Conservation (phyloP, 2,329 filamentous ascomycete species). For the Colletotrichum echinochloae region DNA sequence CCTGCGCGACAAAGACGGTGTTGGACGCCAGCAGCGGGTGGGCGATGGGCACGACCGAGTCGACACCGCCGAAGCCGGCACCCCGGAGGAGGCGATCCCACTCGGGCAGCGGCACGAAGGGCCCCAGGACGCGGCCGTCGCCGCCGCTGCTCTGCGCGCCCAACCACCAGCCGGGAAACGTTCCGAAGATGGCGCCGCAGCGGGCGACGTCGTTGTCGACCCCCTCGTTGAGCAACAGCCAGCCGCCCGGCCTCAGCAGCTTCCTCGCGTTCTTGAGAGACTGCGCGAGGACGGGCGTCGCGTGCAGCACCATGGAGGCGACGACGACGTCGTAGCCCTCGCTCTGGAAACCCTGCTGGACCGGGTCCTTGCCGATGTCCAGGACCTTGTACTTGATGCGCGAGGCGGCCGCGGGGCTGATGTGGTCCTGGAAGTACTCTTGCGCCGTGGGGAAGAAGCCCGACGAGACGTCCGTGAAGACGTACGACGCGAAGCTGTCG, state of each 20-base stretch:
- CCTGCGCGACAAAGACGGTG: background rate
- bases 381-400: constrained; percentile 33
- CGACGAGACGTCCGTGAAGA: background rate
- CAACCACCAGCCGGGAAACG: constrained; percentile 49
- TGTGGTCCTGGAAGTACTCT: background rate
- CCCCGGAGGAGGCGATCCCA: background rate
- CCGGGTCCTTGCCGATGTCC: constrained; percentile 44
- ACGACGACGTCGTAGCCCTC: constrained; percentile 52
- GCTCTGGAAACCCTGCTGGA: constrained; percentile 47
- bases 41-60: background rate
- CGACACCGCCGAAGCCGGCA: background rate
- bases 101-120: constrained; percentile 1
- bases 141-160: background rate
- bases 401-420: no score
- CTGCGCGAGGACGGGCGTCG: constrained; percentile 44
- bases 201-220: background rate
- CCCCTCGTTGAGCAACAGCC: no score
- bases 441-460: background rate
- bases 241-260: background rate
- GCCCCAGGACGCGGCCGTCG: background rate
- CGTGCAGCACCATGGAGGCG: constrained; percentile 53
- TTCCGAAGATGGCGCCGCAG: constrained; percentile 42
- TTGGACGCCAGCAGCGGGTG: background rate
- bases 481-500: constrained; percentile 55
- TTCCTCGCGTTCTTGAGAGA: no score